A percentile compares a stretch with the other conserved stretches of the same genome.
Conservation (phyloP, 169 alveolate genomes). For the Plasmodium fragile region DNA sequence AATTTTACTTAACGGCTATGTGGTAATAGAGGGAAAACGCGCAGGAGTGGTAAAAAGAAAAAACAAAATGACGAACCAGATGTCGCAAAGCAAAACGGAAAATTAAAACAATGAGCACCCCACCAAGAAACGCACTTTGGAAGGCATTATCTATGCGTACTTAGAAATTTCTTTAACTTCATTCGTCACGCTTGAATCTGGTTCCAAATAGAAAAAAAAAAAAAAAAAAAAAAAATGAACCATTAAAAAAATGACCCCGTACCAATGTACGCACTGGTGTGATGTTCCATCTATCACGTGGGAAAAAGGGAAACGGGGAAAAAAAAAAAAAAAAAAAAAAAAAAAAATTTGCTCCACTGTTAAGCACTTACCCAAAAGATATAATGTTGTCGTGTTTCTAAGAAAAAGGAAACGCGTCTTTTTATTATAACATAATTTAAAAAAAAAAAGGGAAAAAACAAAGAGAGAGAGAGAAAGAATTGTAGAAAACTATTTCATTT, state of each 20-base stretch:
- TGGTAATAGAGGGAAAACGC: background rate
- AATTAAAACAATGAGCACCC: background rate
- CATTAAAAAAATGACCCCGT: background rate
- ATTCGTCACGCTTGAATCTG: background rate
- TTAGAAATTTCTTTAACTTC: background rate
- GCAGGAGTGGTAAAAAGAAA: background rate
- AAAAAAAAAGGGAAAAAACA: background rate
- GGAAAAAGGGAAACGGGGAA: background rate
- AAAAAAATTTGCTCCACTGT: background rate
- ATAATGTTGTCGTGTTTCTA: background rate
- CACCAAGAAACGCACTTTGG: background rate
- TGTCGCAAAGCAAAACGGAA: background rate
- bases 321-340: slow-evolving; percentile 3
- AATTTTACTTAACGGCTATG: background rate
- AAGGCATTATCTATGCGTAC: background rate
- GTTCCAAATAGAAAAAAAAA: background rate
- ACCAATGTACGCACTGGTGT: background rate
- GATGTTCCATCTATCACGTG: background rate
- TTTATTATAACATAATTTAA: background rate
- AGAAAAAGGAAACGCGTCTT: slow-evolving; percentile 1
- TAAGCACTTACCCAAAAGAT: background rate
- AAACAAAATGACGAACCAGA: slow-evolving; percentile 1
- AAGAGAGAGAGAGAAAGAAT: background rate
- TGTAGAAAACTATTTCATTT: background rate
- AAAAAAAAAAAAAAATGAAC: background rate